Conservation (phyloP, 305 asterid genomes). For the Rubia tinctorum region DNA sequence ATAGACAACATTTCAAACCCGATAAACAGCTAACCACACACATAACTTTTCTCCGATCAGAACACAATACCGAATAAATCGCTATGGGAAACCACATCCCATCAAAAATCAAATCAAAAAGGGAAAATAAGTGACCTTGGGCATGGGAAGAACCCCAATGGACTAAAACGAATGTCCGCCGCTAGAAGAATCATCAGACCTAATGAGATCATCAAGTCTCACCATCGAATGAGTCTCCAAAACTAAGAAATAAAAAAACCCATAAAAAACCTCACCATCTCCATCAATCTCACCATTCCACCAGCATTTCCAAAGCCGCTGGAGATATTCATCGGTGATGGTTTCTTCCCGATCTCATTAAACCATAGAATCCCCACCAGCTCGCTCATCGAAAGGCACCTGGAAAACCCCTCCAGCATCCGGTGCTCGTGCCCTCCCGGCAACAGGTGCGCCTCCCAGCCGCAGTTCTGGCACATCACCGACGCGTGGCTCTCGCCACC, state of each 20-base stretch:
- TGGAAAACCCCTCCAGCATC: slow-evolving; percentile 73
- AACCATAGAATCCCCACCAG: slow-evolving; percentile 59
- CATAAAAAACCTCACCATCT: slow-evolving; percentile 32
- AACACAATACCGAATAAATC: background rate
- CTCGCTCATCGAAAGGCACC: slow-evolving; percentile 67
- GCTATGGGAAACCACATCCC: background rate
- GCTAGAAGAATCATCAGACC: slow-evolving; percentile 24
- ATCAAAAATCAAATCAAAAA: background rate
- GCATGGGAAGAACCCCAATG: slow-evolving; percentile 88
- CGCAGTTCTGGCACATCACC: slow-evolving; percentile 91
- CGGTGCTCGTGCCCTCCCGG: slow-evolving; percentile 63
- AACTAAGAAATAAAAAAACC: slow-evolving; percentile 51
- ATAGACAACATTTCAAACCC: background rate
- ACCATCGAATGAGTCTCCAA: slow-evolving; percentile 85
- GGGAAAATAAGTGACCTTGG: slow-evolving; percentile 54
- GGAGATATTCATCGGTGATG: slow-evolving; percentile 19
- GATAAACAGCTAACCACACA: background rate
- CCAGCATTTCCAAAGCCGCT: background rate
- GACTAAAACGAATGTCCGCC: slow-evolving; percentile 63
- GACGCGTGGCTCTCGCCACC: too few species aligned
- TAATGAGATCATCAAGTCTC: slow-evolving; percentile 72
- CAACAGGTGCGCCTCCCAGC: slow-evolving; percentile 68
- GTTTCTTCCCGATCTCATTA: slow-evolving; percentile 66
- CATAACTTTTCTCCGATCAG: background rate
- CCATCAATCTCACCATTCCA: background rate